Percentiles rank a stretch among this genome's conserved stretches.
These are phyloP conservation scores for Phytopythium montanum DNA, from an alignment of 352 stramenopile species.

Conservation along the genomic window DNA sequence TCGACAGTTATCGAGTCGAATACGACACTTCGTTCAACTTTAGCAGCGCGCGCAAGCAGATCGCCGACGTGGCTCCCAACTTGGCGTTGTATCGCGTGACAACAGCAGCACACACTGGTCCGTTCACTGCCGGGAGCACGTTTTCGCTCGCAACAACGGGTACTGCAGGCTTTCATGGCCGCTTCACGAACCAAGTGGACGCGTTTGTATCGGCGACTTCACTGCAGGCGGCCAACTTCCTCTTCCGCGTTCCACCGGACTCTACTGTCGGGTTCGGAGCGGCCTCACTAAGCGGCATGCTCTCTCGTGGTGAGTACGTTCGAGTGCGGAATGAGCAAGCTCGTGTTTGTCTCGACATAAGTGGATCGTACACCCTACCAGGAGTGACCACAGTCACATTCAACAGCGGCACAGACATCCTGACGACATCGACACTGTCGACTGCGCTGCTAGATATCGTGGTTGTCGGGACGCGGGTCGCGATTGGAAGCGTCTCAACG, in stretches of 20 bases:
- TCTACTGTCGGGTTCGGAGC: constrained; percentile 25
- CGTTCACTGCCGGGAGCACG: constrained; percentile 51
- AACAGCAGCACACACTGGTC: constrained; percentile 59
- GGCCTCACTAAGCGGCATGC: constrained; percentile 24
- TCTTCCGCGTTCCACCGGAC: constrained; percentile 46
- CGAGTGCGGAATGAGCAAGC: constrained; percentile 50
- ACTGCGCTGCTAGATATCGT: constrained; percentile 21
- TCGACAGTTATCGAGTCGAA: constrained; percentile 61
- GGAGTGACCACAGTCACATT: constrained; percentile 33
- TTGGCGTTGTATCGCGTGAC: constrained; percentile 61
- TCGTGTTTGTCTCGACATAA: constrained; percentile 64
- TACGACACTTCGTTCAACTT: constrained; percentile 35
- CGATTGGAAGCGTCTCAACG: constrained; percentile 15
- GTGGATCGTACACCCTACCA: constrained; percentile 44
- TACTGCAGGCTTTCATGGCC: constrained; percentile 38
- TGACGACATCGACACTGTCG: constrained; percentile 46
- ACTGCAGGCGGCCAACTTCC: constrained; percentile 32
- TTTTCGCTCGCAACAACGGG: constrained; percentile 64
- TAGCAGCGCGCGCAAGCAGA: constrained; percentile 15
- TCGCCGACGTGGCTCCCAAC: constrained; percentile 21
- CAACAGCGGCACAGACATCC: constrained; percentile 8
- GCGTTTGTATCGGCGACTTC: constrained; percentile 37
- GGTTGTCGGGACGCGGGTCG: constrained; percentile 16
- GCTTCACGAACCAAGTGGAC: constrained; percentile 40
- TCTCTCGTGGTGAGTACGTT: constrained; percentile 65